Evolutionary conservation across 1,139 yeast genomes (phyloP).

Genomic region (Candida sp.): DNA sequence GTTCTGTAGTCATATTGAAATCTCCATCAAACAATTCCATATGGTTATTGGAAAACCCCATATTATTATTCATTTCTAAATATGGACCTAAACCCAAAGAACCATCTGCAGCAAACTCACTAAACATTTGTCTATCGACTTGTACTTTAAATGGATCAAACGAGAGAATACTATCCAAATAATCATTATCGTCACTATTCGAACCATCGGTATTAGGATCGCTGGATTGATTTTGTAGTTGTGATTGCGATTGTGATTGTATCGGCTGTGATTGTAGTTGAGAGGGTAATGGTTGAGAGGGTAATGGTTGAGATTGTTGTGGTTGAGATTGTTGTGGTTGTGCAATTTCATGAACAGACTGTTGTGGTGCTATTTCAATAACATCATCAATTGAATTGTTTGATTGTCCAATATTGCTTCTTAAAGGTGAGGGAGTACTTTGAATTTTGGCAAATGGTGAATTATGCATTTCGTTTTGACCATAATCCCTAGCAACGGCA

Average conservation of each 20-base stretch:
- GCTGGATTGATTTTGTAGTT: background rate
- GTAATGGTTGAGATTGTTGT: background rate
- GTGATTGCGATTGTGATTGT: background rate
- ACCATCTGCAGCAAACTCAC: conserved; percentile 68
- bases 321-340: background rate
- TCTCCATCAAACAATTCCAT: background rate
- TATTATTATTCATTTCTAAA: conserved; percentile 24
- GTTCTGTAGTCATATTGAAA: background rate
- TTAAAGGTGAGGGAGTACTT: conserved; percentile 1
- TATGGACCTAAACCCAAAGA: conserved; percentile 63
- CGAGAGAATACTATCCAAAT: conserved; percentile 26
- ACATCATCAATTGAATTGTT: background rate
- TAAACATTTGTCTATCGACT: conserved; percentile 33
- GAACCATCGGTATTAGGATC: background rate
- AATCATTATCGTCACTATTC: conserved; percentile 14
- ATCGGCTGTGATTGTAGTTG: background rate
- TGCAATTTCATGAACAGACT: background rate
- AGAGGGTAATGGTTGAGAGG: background rate
- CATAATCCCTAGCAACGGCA: conserved; percentile 19
- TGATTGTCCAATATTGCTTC: background rate
- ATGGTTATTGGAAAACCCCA: background rate
- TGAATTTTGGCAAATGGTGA: conserved; percentile 1
- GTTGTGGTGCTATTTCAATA: background rate
- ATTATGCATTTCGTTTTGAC: background rate
- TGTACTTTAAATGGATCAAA: conserved; percentile 42